Base-by-base conservation (phyloP, 495 filamentous ascomycete genomes). In the Lentithecium fluviatile region DNA sequence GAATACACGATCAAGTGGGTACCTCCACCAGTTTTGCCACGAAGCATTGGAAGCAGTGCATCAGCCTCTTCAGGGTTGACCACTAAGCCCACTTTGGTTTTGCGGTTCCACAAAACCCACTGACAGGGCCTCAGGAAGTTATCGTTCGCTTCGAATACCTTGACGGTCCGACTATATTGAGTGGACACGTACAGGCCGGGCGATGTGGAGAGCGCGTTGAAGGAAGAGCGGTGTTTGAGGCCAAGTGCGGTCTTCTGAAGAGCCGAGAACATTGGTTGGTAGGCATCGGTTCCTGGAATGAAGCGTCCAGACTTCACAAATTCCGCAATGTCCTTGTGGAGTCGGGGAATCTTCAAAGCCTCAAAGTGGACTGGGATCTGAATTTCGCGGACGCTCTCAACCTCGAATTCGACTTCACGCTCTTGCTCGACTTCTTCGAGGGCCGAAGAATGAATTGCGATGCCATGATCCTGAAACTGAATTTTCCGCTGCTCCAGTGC, bases 41-140 rank as follows among this genome's bases (percentile, higher is more conserved):
- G 76, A 36, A 83, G 45, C 0, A 75, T 42, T 2, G 74, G 71
- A 20, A 85, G 73, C 0, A 84, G 21, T 0, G 43, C 15, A 56
- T 85, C 78, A 0, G 78, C 83, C 62, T 86, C 83, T 48, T 84
- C 79, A 3, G 80, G 78, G 29, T 77, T 82, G 1, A 85, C 58
- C 3, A 85, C 69, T 0, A 86, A 46, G 0, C 76, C 82, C 0
- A 71, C 76, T 11, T 74, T 57, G 0, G 64, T 69, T 0, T 25
- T 1, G 2, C 37, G 15, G 56, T 71, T 77, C 69, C 70, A 78
- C 0, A 83, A 66, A n/a, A 83, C 63, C 79, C 78, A 83, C 15
- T 80, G 74, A 1, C 81, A 77, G 0, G 73, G 73, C 1, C 81
- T 77, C 40, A 61, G 64, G 48, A 76, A 79, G 20, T 71, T 70